These are phyloP conservation scores for Nephelium lappaceum DNA, from an alignment of 345 rosid species.

Conservation along the genomic window DNA sequence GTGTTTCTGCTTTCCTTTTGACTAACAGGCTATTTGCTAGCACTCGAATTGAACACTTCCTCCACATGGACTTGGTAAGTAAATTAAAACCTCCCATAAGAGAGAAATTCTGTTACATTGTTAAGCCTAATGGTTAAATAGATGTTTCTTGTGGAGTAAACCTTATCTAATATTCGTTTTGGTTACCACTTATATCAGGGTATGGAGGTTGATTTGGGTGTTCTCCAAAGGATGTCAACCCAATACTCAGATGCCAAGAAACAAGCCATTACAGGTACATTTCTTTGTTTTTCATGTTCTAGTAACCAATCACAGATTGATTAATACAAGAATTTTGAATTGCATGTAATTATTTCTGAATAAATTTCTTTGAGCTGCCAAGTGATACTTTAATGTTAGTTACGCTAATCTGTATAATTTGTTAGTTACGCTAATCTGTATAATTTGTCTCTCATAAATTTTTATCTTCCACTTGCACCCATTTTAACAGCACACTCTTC, in stretches of 20 bases:
- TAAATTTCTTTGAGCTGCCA: too few relatives aligned
- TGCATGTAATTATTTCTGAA: not conserved
- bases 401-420: not conserved
- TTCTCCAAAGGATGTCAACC: conserved; percentile 49
- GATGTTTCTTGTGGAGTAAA: not conserved
- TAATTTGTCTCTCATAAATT: not conserved
- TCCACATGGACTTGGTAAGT: conserved; percentile 88
- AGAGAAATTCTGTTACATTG: not conserved
- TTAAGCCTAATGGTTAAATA: not conserved
- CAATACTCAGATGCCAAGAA: conserved; percentile 76
- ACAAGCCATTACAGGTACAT: conserved; percentile 61
- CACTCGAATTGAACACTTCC: conserved; percentile 56
- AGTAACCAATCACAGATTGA: not conserved
- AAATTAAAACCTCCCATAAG: conserved; percentile 23
- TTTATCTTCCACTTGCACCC: not conserved
- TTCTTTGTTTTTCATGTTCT: conserved; percentile 4
- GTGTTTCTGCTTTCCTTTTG: conserved; percentile 21
- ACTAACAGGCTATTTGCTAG: conserved; percentile 55
- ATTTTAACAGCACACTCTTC: not conserved
- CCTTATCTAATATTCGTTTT: conserved; percentile 1
- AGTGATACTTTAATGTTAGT: too few relatives aligned
- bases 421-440: not conserved
- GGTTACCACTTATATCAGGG: conserved; percentile 41
- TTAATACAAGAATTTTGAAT: not conserved
- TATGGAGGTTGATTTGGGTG: conserved; percentile 49